Conservation (phyloP, 2,329 filamentous ascomycete genomes). For the Cordyceps tenuipes region DNA sequence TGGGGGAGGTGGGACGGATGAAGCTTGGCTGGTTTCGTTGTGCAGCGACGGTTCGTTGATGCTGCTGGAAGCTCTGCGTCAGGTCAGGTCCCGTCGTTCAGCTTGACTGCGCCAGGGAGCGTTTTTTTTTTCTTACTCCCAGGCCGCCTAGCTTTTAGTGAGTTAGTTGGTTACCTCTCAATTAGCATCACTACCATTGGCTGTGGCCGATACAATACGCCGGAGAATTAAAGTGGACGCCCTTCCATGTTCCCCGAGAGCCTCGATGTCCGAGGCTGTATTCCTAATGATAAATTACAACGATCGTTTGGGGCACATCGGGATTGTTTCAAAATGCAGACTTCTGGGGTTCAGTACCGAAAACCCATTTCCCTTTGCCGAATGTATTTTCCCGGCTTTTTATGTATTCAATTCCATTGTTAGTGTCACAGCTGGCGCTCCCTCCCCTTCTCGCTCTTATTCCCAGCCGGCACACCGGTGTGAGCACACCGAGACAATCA, state of each 20-base stretch:
- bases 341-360: not conserved
- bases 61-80: not conserved
- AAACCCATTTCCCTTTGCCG: not conserved
- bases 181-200: constrained; percentile 11
- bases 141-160: not conserved
- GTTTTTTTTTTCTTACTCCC: not conserved
- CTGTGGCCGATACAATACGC: not conserved
- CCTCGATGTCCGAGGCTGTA: not conserved
- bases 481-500: no score
- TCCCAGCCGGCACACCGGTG: no score
- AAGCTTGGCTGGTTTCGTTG: constrained; percentile 2
- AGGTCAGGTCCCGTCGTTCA: not conserved
- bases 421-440: no score
- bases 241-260: not conserved
- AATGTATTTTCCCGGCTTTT: not conserved
- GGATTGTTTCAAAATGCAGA: not conserved
- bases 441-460: no score
- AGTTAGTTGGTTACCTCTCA: not conserved
- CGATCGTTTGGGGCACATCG: no score
- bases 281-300: no score
- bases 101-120: not conserved
- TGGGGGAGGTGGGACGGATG: not conserved
- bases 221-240: constrained; percentile 1
- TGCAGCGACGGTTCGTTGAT: not conserved
- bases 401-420: not conserved